Evolutionary conservation across 2,329 filamentous ascomycete genomes (phyloP), one percentile per base, ranked within the genome.

Genomic region (Colletotrichum sp.): DNA sequence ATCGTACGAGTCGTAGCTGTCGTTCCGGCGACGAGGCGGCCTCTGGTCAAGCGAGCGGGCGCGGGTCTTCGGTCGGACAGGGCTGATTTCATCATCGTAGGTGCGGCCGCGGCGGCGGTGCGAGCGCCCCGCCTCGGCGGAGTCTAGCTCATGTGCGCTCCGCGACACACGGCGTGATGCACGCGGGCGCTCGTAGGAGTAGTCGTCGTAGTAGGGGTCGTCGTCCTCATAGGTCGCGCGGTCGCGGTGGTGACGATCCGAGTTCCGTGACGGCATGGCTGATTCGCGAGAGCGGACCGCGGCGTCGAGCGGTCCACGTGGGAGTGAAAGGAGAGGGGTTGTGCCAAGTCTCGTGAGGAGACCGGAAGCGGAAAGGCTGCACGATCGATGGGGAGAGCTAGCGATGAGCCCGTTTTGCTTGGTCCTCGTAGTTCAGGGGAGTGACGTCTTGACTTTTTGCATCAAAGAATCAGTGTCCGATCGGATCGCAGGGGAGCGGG

Each of bases 141-240:
- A n/a, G 26, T 66, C 73, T 34, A 71, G 28, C 18, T 71, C 64
- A 30, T 76, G 66, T 24, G 48, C 64, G 5, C 64, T 70, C 6
- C 70, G 73, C 36, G 73, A 70, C 8, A 65, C 58, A 18, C 74
- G 75, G 18, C 68, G 67, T 5, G 70, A 62, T 24, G 61, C 66
- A 28, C 43, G 69, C 2, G 71, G 75, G 7, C 56, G 67, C 13
- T 66, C 58, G 12, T 58, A 30, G 24, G 66, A 60, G 28, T 58
- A 43, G 28, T 77, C 70, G 28, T 73, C 56, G 18, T 77, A 67
- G 71, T 77, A 66, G 3, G 68, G 28, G 6, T 77, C 76, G 36
- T 16, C 38, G 64, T 72, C 67, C 34, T 74, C 73, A 43, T 75
- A 65, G 34, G 30, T 58, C 3, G 21, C 70, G 8, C 56, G 38